Evolutionary conservation across 441 rosid species (phyloP), one percentile per base, ranked within the genome.

Genomic region (Erodium moschatum): DNA sequence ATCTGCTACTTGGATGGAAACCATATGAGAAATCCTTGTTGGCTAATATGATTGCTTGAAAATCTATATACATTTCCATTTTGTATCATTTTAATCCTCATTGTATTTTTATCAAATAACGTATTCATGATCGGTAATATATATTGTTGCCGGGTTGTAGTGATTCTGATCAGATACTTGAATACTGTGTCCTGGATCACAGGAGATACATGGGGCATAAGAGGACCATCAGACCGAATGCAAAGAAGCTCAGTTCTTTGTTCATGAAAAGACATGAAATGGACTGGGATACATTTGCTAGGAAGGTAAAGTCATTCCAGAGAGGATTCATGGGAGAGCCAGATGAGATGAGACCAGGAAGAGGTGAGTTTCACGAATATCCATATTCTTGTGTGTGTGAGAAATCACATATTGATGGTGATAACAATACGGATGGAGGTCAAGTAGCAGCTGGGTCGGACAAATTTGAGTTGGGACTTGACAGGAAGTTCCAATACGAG

Each of bases 251-350:
- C 2, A 86, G 96, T 78, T 74, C 88, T 52, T 77, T 94, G 76
- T 88, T 94, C 73, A 81, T 78, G 89, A 77, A 75, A 65, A 85
- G 92, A 29, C 77, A 84, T n/a, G 73, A 67, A 78, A 91, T 90
- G 94, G 87, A 81, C 66, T 91, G 94, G 97, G 85, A 85, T 58
- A 78, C 88, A 13, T 90, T 94, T 63, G 78, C 96, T 68, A 87
- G 75, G 73, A 91, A 84, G 77, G 92, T 94, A 27, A 94, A 88
- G 80, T 79, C 89, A 6, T 79, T 80, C 76, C 97, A 94, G 76
- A 91, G 91, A 73, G 99, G 97, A 74, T 94, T 87, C 77, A 87
- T 91, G 95, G 99, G 99, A 38, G 97, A 94, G 81, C 99, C 97
- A 0, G 89, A 91, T 72, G 94, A 91, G 78, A 75, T 87, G 82